A percentile compares a stretch with the other conserved stretches of the same genome.
Evolutionary conservation across 1,284 basidiomycete genomes (phyloP).

Genomic region (Ganoderma boninense): DNA sequence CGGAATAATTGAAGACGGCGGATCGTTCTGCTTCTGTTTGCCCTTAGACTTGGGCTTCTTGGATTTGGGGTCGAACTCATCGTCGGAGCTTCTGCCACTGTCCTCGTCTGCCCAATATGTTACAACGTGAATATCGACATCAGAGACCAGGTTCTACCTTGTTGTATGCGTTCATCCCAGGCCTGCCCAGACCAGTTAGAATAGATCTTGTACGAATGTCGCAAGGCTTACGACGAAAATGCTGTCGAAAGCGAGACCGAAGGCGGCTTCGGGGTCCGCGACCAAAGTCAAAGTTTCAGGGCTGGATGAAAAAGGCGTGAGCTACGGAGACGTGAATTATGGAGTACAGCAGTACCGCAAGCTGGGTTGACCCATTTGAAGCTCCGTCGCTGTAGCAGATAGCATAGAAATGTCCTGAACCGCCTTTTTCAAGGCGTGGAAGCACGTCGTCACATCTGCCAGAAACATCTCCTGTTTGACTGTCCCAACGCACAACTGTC

Average conservation of each 20-base stretch:
- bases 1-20: slow-evolving; percentile 36
- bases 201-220: not conserved
- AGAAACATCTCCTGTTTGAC: slow-evolving; percentile 86
- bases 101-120: slow-evolving; percentile 12
- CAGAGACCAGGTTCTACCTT: slow-evolving; percentile 11
- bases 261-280: slow-evolving; percentile 59
- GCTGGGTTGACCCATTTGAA: slow-evolving; percentile 76
- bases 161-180: slow-evolving; percentile 59
- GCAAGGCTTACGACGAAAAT: slow-evolving; percentile 64
- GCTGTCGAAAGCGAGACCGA: slow-evolving; percentile 71
- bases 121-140: not conserved
- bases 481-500: slow-evolving; percentile 39
- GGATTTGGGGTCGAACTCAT: slow-evolving; percentile 56
- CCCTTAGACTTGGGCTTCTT: slow-evolving; percentile 44
- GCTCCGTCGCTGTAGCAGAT: slow-evolving; percentile 52
- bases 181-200: slow-evolving; percentile 48
- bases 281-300: slow-evolving; percentile 66
- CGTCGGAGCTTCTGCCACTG: slow-evolving; percentile 51
- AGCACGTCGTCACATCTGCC: slow-evolving; percentile 82
- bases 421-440: slow-evolving; percentile 76
- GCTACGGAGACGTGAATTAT: not conserved
- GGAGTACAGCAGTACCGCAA: slow-evolving; percentile 56
- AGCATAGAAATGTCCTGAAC: slow-evolving; percentile 65
- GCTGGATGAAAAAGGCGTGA: slow-evolving; percentile 44
- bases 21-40: slow-evolving; percentile 42